A percentile compares a stretch with the other conserved stretches of the same genome.
Evolutionary conservation across 371 early-diverging fungal genomes (phyloP).

Genomic region (Syncephalastrum sp.): DNA sequence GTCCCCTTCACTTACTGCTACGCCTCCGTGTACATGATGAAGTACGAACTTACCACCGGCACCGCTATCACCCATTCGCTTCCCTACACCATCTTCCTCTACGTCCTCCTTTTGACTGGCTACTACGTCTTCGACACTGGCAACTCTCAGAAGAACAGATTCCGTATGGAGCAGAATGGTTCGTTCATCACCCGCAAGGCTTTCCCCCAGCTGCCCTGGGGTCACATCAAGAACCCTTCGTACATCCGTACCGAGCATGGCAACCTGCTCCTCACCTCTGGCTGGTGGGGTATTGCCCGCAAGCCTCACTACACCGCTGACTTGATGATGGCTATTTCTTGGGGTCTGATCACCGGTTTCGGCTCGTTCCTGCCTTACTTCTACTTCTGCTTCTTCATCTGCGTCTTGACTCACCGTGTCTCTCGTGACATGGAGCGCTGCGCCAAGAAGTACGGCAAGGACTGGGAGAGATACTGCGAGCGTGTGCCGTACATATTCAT

Average conservation of each 20-base stretch:
- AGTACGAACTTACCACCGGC: slow-evolving; percentile 42
- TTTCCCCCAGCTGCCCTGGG: slow-evolving; percentile 68
- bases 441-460: slow-evolving; percentile 80
- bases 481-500: slow-evolving; percentile 79
- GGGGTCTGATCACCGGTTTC: slow-evolving; percentile 81
- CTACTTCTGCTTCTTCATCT: slow-evolving; percentile 79
- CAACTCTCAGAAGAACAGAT: slow-evolving; percentile 89
- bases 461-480: slow-evolving; percentile 83
- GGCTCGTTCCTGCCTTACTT: slow-evolving; percentile 83
- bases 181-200: slow-evolving; percentile 56
- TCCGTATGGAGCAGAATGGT: slow-evolving; percentile 74
- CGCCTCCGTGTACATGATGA: slow-evolving; percentile 53
- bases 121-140: slow-evolving; percentile 64
- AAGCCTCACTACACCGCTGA: slow-evolving; percentile 89
- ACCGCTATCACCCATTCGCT: slow-evolving; percentile 36
- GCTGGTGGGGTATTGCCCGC: slow-evolving; percentile 88
- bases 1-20: slow-evolving; percentile 65
- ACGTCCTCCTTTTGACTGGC: slow-evolving; percentile 31
- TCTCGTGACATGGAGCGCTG: slow-evolving; percentile 83
- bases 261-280: slow-evolving; percentile 71
- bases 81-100: slow-evolving; percentile 43
- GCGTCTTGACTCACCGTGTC: slow-evolving; percentile 80
- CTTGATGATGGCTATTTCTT: slow-evolving; percentile 78
- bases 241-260: slow-evolving; percentile 78
- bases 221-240: slow-evolving; percentile 68